Percentiles rank a stretch among this genome's conserved stretches.
Conservation (phyloP, 495 filamentous ascomycete species). For the Saxophila tyrrhenica region DNA sequence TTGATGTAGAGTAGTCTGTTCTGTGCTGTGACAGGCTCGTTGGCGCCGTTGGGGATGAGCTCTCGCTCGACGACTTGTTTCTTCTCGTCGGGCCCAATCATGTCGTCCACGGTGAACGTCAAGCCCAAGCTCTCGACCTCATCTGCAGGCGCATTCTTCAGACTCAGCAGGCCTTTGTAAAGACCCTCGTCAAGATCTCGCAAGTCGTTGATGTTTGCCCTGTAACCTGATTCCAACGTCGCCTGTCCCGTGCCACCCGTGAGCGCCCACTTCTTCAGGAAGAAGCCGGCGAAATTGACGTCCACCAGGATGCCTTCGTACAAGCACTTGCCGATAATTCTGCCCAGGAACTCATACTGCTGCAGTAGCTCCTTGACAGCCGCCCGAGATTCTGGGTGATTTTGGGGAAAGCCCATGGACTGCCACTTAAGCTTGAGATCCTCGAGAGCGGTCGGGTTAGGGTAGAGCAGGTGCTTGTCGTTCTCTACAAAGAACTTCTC, state of each 20-base stretch:
- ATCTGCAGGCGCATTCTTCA: constrained; percentile 82
- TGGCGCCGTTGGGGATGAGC: constrained; percentile 61
- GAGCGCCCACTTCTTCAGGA: constrained; percentile 87
- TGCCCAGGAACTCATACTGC: constrained; percentile 83
- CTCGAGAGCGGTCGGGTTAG: constrained; percentile 72
- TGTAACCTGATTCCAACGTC: constrained; percentile 57
- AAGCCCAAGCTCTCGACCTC: constrained; percentile 62
- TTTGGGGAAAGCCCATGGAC: constrained; percentile 41
- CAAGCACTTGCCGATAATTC: constrained; percentile 90
- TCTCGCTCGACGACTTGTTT: constrained; percentile 55
- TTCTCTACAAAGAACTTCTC: constrained; percentile 68
- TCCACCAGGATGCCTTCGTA: constrained; percentile 97
- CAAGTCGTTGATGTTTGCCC: constrained; percentile 84
- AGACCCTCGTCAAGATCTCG: constrained; percentile 86
- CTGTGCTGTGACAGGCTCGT: constrained; percentile 74
- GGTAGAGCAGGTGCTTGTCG: constrained; percentile 80
- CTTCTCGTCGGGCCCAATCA: constrained; percentile 33
- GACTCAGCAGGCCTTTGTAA: constrained; percentile 76
- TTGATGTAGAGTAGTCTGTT: constrained; percentile 92
- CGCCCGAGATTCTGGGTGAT: constrained; percentile 43
- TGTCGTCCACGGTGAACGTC: constrained; percentile 85
- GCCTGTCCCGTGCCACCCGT: constrained; percentile 53
- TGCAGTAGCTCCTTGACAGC: constrained; percentile 51
- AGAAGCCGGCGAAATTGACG: constrained; percentile 87
- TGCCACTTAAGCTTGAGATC: constrained; percentile 51